These are phyloP conservation scores for Centaurea solstitialis DNA, from an alignment of 129 eudicot genomes.

Conservation along the genomic window DNA sequence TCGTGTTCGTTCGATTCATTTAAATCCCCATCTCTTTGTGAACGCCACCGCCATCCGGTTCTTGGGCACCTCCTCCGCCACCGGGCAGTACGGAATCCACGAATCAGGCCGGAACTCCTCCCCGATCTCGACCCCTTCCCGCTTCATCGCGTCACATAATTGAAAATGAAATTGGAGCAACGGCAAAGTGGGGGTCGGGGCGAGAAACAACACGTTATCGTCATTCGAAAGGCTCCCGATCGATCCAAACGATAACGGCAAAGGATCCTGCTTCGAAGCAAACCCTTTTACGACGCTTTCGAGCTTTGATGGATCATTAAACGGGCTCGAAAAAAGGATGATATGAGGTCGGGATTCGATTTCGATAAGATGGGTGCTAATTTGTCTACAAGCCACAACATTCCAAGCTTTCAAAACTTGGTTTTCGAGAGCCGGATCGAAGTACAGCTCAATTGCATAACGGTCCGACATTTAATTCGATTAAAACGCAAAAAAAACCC, in stretches of 20 bases:
- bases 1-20: too few relatives aligned
- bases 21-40: too few relatives aligned
- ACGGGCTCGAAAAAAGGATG: slow-evolving; percentile 75
- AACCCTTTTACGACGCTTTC: slow-evolving; percentile 65
- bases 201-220: slow-evolving; percentile 71
- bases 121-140: slow-evolving; percentile 82
- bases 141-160: slow-evolving; percentile 80
- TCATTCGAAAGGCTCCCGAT: slow-evolving; percentile 80
- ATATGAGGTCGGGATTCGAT: slow-evolving; percentile 97
- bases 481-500: neutral
- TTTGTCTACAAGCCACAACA: slow-evolving; percentile 88
- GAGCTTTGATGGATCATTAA: slow-evolving; percentile 67
- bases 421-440: slow-evolving; percentile 96
- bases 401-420: slow-evolving; percentile 98
- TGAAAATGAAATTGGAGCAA: slow-evolving; percentile 91
- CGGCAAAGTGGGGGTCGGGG: slow-evolving; percentile 82
- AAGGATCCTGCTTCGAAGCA: slow-evolving; percentile 81
- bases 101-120: slow-evolving; percentile 84
- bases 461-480: slow-evolving; percentile 76
- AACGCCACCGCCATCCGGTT: slow-evolving; percentile 87
- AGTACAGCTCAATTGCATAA: slow-evolving; percentile 94
- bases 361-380: slow-evolving; percentile 97
- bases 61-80: slow-evolving; percentile 87
- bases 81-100: slow-evolving; percentile 93
- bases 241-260: slow-evolving; percentile 69